Evolutionary conservation across 495 filamentous ascomycete genomes (phyloP).

Genomic region (Viridothelium virens): DNA sequence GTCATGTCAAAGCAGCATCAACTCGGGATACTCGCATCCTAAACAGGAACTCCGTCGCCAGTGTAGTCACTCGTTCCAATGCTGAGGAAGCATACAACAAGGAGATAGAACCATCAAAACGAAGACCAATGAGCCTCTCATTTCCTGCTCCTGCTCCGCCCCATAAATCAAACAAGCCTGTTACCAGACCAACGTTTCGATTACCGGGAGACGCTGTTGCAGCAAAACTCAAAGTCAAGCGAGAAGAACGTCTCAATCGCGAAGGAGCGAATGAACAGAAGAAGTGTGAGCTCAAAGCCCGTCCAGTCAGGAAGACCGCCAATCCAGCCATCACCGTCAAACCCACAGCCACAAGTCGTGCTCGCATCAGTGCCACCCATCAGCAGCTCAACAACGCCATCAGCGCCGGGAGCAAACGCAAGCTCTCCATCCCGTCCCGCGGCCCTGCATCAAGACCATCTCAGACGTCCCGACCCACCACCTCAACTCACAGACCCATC

Average conservation of each 20-base stretch:
- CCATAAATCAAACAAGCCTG: constrained; percentile 51
- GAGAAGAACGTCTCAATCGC: constrained; percentile 54
- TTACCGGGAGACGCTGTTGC: constrained; percentile 68
- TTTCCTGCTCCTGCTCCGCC: constrained; percentile 38
- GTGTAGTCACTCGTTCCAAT: neutral
- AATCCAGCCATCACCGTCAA: constrained; percentile 23
- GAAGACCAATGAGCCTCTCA: constrained; percentile 34
- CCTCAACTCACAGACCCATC: neutral
- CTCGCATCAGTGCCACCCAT: constrained; percentile 40
- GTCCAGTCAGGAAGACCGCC: constrained; percentile 34
- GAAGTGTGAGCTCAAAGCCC: constrained; percentile 57
- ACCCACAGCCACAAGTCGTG: constrained; percentile 49
- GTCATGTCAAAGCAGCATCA: constrained; percentile 1
- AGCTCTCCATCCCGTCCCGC: too few relatives aligned
- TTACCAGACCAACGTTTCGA: constrained; percentile 58
- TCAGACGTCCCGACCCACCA: neutral
- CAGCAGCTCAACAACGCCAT: constrained; percentile 16
- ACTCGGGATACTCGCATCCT: neutral
- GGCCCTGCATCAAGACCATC: too few relatives aligned
- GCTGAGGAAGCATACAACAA: neutral
- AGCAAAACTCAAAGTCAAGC: constrained; percentile 57
- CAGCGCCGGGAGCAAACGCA: neutral
- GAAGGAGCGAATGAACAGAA: constrained; percentile 45
- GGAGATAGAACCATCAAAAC: constrained; percentile 19
- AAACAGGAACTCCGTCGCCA: neutral